Evolutionary conservation across 1,139 yeast species (phyloP).

Genomic region (Lodderomyces jiufengensis): DNA sequence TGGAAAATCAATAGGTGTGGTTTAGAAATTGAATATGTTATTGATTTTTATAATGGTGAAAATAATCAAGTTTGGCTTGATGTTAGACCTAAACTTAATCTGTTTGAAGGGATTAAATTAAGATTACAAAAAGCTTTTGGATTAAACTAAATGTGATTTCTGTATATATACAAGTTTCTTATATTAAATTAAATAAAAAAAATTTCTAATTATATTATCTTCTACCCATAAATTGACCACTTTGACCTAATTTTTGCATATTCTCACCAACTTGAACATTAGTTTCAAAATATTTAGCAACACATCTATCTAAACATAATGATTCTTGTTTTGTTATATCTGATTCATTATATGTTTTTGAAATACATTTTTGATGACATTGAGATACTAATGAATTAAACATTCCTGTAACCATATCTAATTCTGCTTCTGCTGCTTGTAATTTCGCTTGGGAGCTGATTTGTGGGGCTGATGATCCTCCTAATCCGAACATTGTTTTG

Average conservation of each 20-base stretch:
- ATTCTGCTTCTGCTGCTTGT: conserved; percentile 80
- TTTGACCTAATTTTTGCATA: conserved; percentile 72
- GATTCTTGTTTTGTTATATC: conserved; percentile 83
- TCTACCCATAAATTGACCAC: conserved; percentile 51
- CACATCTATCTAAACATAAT: conserved; percentile 95
- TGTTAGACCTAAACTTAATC: conserved; percentile 85
- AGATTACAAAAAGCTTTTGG: conserved; percentile 62
- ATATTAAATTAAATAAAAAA: neutral
- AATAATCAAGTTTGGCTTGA: conserved; percentile 60
- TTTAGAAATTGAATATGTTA: conserved; percentile 76
- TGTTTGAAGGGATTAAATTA: conserved; percentile 73
- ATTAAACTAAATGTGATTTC: conserved; percentile 2
- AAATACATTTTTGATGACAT: conserved; percentile 88
- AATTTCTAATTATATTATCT: too few relatives aligned
- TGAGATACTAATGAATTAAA: conserved; percentile 81
- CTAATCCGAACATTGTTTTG: conserved; percentile 68
- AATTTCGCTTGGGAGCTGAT: conserved; percentile 70
- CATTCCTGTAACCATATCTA: conserved; percentile 97
- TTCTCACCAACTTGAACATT: conserved; percentile 94
- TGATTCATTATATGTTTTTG: conserved; percentile 62
- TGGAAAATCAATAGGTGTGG: conserved; percentile 94
- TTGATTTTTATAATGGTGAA: conserved; percentile 80
- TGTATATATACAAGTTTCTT: too few relatives aligned
- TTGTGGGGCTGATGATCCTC: conserved; percentile 72
- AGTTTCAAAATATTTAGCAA: conserved; percentile 92